Evolutionary conservation across 768 basidiomycete species (phyloP).

Genomic region (Candolleomyces aberdarensis): DNA sequence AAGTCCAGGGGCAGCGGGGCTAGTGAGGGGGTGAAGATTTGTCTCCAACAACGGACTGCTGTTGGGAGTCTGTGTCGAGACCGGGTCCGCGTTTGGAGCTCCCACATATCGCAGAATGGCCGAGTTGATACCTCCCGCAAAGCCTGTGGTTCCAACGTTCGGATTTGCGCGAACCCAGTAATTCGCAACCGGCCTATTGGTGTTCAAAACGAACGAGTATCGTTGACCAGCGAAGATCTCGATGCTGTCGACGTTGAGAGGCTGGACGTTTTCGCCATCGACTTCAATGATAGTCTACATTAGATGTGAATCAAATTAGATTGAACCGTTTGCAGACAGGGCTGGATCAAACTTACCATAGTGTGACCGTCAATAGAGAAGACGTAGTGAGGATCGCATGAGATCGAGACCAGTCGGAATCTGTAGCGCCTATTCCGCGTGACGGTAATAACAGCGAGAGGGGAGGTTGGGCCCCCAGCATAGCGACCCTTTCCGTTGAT

Average conservation of each 20-base stretch:
- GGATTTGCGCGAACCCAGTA: slow-evolving; percentile 43
- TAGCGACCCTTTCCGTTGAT: too few species aligned
- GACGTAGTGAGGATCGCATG: too few species aligned
- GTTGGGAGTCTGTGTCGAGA: slow-evolving; percentile 23
- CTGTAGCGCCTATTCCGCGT: too few species aligned
- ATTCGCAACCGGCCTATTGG: slow-evolving; percentile 35
- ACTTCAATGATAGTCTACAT: too few species aligned
- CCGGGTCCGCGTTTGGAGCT: slow-evolving; percentile 37
- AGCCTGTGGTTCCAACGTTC: slow-evolving; percentile 21
- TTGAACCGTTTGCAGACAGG: too few species aligned
- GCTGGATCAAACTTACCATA: too few species aligned
- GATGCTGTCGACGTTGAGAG: slow-evolving; percentile 24
- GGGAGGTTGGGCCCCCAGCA: too few species aligned
- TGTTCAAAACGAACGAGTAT: slow-evolving; percentile 40
- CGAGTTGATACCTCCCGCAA: slow-evolving; percentile 42
- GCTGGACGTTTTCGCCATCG: too few species aligned
- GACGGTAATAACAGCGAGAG: too few species aligned
- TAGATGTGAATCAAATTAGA: too few species aligned
- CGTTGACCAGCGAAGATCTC: slow-evolving; percentile 14
- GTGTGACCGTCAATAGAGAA: too few species aligned
- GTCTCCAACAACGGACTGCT: slow-evolving; percentile 34
- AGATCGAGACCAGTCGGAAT: too few species aligned
- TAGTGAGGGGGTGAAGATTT: slow-evolving; percentile 29
- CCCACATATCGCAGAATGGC: slow-evolving; percentile 52
- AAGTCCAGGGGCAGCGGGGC: slow-evolving; percentile 12